Conservation (phyloP, 2,329 filamentous ascomycete species). For the Elsinoe ampelina region DNA sequence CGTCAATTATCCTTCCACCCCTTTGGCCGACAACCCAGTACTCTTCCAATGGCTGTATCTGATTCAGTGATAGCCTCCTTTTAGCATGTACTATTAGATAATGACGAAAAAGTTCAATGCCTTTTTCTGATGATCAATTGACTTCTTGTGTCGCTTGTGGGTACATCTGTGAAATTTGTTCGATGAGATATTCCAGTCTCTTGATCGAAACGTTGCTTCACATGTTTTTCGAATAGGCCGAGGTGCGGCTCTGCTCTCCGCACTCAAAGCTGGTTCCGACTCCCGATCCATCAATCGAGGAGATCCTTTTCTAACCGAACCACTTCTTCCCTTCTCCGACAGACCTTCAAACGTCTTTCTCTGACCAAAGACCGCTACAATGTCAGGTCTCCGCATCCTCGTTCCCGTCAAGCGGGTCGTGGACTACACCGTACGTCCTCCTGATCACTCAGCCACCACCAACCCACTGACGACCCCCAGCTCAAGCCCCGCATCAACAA, state of each 20-base stretch:
- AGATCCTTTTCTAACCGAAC: slow-evolving; percentile 13
- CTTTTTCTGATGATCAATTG: slow-evolving; percentile 7
- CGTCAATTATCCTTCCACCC: slow-evolving; percentile 12
- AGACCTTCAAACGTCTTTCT: neutral
- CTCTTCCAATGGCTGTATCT: slow-evolving; percentile 14
- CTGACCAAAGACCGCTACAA: neutral
- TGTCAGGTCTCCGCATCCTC: slow-evolving; percentile 41
- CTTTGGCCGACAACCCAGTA: neutral
- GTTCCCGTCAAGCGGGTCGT: slow-evolving; percentile 50
- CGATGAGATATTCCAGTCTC: neutral
- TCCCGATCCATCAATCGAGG: neutral
- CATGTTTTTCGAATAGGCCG: slow-evolving; percentile 1
- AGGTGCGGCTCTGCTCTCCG: slow-evolving; percentile 9
- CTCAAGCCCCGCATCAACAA: slow-evolving; percentile 64
- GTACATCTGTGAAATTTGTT: neutral
- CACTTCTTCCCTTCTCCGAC: neutral
- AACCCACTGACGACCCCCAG: slow-evolving; percentile 29
- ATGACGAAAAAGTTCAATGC: slow-evolving; percentile 13
- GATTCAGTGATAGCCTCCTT: slow-evolving; percentile 13
- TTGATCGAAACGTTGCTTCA: neutral
- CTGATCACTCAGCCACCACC: slow-evolving; percentile 3
- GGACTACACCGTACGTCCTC: slow-evolving; percentile 44
- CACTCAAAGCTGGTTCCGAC: slow-evolving; percentile 6
- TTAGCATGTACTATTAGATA: slow-evolving; percentile 17
- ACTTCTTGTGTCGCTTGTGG: neutral